Evolutionary conservation across 306 rosid genomes (phyloP).

Genomic region (Malus fusca): DNA sequence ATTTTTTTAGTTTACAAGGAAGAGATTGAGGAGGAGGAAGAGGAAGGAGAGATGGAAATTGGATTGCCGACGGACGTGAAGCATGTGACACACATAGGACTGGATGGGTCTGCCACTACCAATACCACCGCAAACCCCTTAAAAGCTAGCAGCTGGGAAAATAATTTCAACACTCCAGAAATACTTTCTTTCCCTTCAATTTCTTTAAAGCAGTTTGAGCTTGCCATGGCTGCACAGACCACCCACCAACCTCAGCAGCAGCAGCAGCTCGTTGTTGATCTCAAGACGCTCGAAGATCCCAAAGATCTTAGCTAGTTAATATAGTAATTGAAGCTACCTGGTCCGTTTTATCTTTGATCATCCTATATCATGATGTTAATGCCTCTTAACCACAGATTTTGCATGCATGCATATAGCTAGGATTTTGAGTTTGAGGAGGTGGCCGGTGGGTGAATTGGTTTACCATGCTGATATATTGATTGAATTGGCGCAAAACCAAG

Average conservation of each 20-base stretch:
- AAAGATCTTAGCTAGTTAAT: not conserved
- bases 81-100: slow-evolving; percentile 88
- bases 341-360: no score
- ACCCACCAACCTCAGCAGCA: slow-evolving; percentile 20
- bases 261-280: slow-evolving; percentile 18
- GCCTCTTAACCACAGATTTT: no score
- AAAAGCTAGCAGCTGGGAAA: slow-evolving; percentile 27
- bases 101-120: slow-evolving; percentile 77
- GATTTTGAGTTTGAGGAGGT: no score
- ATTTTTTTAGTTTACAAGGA: slow-evolving; percentile 41
- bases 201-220: slow-evolving; percentile 70
- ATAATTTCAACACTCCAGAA: slow-evolving; percentile 36
- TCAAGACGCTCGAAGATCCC: not conserved
- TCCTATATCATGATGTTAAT: no score
- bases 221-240: slow-evolving; percentile 74
- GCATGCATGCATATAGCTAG: no score
- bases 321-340: not conserved
- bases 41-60: slow-evolving; percentile 68
- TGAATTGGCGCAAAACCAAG: no score
- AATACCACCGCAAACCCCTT: slow-evolving; percentile 16
- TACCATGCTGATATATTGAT: no score
- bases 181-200: slow-evolving; percentile 63
- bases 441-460: no score
- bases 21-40: slow-evolving; percentile 35
- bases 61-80: slow-evolving; percentile 91